Percentiles rank a stretch among this genome's conserved stretches.
These are phyloP conservation scores for Polygonum aviculare DNA, from an alignment of 148 eudicot genomes.

Conservation along the genomic window DNA sequence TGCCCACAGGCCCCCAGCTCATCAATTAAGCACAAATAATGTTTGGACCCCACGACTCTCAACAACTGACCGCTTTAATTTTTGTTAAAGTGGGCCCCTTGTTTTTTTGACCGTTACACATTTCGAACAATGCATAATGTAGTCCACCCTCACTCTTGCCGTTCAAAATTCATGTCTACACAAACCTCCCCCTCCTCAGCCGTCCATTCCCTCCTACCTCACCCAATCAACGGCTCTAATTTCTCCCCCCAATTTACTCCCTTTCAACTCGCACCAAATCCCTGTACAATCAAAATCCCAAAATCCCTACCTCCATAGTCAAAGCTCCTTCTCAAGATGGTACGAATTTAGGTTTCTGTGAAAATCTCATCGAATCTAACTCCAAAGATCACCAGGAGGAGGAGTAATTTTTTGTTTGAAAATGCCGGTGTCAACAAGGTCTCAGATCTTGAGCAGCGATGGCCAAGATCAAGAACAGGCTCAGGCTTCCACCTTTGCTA, in stretches of 20 bases:
- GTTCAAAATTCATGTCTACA: slow-evolving; percentile 5
- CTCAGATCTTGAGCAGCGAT: slow-evolving; percentile 36
- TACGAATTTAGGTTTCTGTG: neutral
- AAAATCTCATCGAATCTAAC: slow-evolving; percentile 14
- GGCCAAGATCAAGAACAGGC: slow-evolving; percentile 24
- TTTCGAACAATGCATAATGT: slow-evolving; percentile 3
- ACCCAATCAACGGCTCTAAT: slow-evolving; percentile 31
- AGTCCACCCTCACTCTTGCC: neutral
- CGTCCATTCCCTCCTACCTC: slow-evolving; percentile 21
- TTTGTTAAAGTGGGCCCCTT: neutral
- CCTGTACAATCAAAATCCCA: slow-evolving; percentile 1
- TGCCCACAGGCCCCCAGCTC: neutral
- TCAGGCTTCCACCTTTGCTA: slow-evolving; percentile 18
- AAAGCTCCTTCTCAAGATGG: neutral
- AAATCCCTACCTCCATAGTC: slow-evolving; percentile 8
- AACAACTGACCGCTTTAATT: slow-evolving; percentile 22
- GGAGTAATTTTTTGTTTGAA: neutral
- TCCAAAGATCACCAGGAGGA: neutral
- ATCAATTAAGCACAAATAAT: neutral
- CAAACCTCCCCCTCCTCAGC: slow-evolving; percentile 15
- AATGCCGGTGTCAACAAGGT: slow-evolving; percentile 90
- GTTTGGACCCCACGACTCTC: slow-evolving; percentile 29
- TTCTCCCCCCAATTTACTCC: neutral
- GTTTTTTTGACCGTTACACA: slow-evolving; percentile 45
- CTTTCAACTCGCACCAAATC: neutral